Base-by-base conservation (phyloP, 441 rosid genomes). In the Pelargonium myrrhifolium region DNA sequence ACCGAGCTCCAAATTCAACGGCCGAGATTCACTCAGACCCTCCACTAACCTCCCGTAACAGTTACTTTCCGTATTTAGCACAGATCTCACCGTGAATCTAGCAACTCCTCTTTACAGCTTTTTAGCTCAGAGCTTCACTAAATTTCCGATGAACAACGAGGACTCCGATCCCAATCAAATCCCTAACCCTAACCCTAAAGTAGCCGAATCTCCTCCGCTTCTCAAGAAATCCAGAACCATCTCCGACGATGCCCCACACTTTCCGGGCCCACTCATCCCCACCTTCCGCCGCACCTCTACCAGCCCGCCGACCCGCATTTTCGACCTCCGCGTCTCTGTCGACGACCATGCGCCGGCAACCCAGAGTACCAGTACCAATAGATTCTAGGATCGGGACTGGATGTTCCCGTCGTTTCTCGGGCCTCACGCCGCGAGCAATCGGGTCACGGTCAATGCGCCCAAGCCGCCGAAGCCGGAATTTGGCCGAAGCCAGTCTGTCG, bases 331-430 rank as follows among this genome's bases (percentile, higher is more conserved):
- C 11, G 74, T 70, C 55, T 74, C 87, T 60, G 15, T 73, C 62
- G 60, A 63, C 58, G 42, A 21, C 66, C 71, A 79, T 22, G 69
- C 69, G 1, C 18, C 74, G 4, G n/a, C 74, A 56, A 20, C 71
- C 56, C 69, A 72, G 61, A 69, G 65, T 42, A 35, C 10, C 74
- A 1, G 7, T 65, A 47, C 21, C 40, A 64, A 56, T n/a, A 55
- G 74, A 60, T 80, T 78, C 45, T 76, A 81, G 24, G 85, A 68
- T 28, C 77, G 90, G 62, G 93, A 86, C 66, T 86, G 89, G 90
- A 76, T 88, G 70, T 86, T 74, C 68, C 90, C 89, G n/a, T 79
- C 86, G 11, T 88, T 83, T 64, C 83, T 86, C 21, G 87, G 93
- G 31, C 76, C 86, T 0, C 85, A 85, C 62, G 81, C 76, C 65